Evolutionary conservation across 2,329 filamentous ascomycete genomes (phyloP), one percentile per base, ranked within the genome.

Genomic region (Aspergillus hiratsukae): DNA sequence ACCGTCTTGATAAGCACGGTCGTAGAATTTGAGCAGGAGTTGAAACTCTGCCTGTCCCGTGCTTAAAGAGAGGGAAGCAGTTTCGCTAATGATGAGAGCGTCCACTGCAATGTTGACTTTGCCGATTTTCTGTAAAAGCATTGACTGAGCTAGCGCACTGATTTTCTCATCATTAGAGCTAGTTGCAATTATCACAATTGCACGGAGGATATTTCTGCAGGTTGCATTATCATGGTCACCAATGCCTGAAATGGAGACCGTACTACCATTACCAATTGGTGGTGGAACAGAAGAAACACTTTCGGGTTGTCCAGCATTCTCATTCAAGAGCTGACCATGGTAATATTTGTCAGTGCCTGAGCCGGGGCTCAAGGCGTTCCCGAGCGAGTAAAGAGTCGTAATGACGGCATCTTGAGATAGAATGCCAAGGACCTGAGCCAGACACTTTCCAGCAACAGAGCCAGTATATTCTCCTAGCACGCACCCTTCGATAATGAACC

Each of bases 121-220:
- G 58, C 88, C 87, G 56, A 97, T 84, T 73, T 99, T 97, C 69
- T 99, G 94, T n/a, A 96, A 77, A 25, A 99, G 84, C 87, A 99
- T 97, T 0, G 91, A 95, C 65, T 97, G 89, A 2, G 92, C 93
- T 52, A 99, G 79, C 4, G 92, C 92, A 6, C 89, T 94, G 53
- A 99, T 96, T 75, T 97, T 96, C 58, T 91, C 87, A 66, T 99
- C 92, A 49, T 88, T 83, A 69, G 87, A 91, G 56, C 84, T 87
- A 23, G 83, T 84, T 0, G 94, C 91, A 69, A 99, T 90, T n/a
- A 87, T 87, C 56, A 95, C 93, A 59, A 99, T 93, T 0, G 93
- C 91, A 69, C 95, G 87, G n/a, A 97, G 86, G n/a, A 97, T 88
- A 60, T 93, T 95, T 37, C 86, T 85, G 69, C 95, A 91, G 0